These are phyloP conservation scores for Dispira simplex DNA, from an alignment of 192 early-diverging fungal species.

Conservation along the genomic window DNA sequence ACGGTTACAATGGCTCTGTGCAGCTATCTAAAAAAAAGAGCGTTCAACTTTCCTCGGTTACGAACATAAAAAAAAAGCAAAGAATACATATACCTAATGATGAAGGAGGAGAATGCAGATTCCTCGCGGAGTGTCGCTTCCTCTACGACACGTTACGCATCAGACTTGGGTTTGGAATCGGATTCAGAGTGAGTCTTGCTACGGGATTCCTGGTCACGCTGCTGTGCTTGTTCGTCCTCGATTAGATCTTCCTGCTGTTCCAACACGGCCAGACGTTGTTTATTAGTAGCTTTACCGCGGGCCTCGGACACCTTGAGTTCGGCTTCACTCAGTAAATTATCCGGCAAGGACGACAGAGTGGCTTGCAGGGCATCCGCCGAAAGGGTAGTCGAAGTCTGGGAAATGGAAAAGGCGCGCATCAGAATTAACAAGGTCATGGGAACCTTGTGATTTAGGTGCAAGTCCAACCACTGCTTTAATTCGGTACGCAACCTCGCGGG, in stretches of 20 bases:
- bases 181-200: too few relatives aligned
- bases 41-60: too few relatives aligned
- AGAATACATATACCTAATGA: too few relatives aligned
- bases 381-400: constrained; percentile 23
- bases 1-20: too few relatives aligned
- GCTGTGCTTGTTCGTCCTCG: constrained; percentile 85
- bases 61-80: too few relatives aligned
- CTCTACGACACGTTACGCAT: too few relatives aligned
- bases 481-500: constrained; percentile 80
- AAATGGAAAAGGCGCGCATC: constrained; percentile 60
- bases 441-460: constrained; percentile 82
- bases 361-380: constrained; percentile 80
- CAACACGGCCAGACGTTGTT: constrained; percentile 86
- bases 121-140: too few relatives aligned
- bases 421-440: constrained; percentile 83
- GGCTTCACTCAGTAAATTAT: constrained; percentile 73
- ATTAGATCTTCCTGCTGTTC: constrained; percentile 96
- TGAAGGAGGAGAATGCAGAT: too few relatives aligned
- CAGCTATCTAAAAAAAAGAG: too few relatives aligned
- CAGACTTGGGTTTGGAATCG: too few relatives aligned
- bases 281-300: constrained; percentile 77
- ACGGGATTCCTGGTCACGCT: constrained; percentile 17
- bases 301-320: constrained; percentile 75
- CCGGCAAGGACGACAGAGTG: constrained; percentile 78
- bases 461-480: constrained; percentile 85